Conservation (phyloP, 768 basidiomycete genomes). For the Pleurotus giganteus region DNA sequence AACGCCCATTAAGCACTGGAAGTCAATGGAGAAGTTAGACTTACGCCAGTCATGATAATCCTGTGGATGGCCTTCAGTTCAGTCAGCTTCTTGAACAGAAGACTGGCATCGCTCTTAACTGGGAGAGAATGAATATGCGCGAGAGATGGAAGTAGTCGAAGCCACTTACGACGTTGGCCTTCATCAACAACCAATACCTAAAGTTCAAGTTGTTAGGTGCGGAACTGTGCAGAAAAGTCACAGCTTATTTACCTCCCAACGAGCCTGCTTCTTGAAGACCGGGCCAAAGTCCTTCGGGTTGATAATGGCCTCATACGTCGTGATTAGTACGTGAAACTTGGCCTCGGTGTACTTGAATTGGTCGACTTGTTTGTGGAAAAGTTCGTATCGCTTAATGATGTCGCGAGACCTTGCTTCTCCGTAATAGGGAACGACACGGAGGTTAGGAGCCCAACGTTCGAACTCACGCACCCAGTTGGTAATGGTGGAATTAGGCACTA, state of each 20-base stretch:
- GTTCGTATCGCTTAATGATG: constrained; percentile 78
- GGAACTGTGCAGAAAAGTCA: neutral
- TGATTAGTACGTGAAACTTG: constrained; percentile 87
- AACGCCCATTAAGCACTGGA: neutral
- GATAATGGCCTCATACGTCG: constrained; percentile 87
- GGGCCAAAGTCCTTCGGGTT: constrained; percentile 63
- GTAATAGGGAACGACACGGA: constrained; percentile 81
- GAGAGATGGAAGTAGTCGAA: constrained; percentile 10
- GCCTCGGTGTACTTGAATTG: constrained; percentile 37
- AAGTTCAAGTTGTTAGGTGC: neutral
- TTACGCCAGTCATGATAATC: constrained; percentile 85
- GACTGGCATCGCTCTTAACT: constrained; percentile 83
- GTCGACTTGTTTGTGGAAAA: constrained; percentile 55
- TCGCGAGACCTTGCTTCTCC: constrained; percentile 80
- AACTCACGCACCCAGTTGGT: constrained; percentile 96
- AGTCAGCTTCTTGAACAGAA: constrained; percentile 81
- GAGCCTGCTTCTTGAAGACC: constrained; percentile 77
- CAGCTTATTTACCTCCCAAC: constrained; percentile 70
- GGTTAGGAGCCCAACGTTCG: constrained; percentile 74
- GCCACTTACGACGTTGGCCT: constrained; percentile 76
- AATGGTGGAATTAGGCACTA: constrained; percentile 96
- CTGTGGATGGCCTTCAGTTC: constrained; percentile 78
- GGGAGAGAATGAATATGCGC: constrained; percentile 12
- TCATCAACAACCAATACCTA: constrained; percentile 87
- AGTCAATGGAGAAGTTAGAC: constrained; percentile 17